Conservation (phyloP, 23 red algal genomes). For the Agarophyton chilense region DNA sequence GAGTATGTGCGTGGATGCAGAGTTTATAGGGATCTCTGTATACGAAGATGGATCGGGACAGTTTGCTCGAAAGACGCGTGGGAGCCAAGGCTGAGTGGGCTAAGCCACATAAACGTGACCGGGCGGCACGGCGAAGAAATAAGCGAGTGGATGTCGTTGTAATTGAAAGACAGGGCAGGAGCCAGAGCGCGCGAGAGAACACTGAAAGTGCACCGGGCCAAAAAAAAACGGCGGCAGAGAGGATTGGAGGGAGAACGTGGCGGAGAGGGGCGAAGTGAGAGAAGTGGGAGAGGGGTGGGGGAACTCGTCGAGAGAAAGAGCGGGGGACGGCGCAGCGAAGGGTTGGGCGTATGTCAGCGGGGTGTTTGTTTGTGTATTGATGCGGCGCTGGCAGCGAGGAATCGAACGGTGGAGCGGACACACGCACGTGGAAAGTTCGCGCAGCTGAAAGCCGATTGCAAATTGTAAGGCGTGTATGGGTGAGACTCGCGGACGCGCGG, state of each 20-base stretch:
- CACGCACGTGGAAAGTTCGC: background rate
- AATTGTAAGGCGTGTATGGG: background rate
- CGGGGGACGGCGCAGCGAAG: background rate
- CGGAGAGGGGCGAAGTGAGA: background rate
- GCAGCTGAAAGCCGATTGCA: background rate
- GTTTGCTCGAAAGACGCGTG: background rate
- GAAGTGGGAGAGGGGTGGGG: background rate
- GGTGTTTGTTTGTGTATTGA: background rate
- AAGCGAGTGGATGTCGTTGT: slow-evolving; percentile 16
- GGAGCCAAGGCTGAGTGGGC: background rate
- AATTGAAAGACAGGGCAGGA: slow-evolving; percentile 26
- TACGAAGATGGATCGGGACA: background rate
- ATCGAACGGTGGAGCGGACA: background rate
- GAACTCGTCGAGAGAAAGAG: background rate
- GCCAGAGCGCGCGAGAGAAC: background rate
- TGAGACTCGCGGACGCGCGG: background rate
- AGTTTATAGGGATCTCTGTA: background rate
- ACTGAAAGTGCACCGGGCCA: background rate
- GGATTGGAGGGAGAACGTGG: background rate
- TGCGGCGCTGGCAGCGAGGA: slow-evolving; percentile 17
- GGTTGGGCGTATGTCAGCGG: background rate
- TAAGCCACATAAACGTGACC: slow-evolving; percentile 18
- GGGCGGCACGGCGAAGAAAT: background rate
- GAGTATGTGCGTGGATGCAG: background rate
- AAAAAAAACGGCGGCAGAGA: slow-evolving; percentile 3